Conservation (phyloP, 495 filamentous ascomycete species). For the Penicillium cosmopolitanum region DNA sequence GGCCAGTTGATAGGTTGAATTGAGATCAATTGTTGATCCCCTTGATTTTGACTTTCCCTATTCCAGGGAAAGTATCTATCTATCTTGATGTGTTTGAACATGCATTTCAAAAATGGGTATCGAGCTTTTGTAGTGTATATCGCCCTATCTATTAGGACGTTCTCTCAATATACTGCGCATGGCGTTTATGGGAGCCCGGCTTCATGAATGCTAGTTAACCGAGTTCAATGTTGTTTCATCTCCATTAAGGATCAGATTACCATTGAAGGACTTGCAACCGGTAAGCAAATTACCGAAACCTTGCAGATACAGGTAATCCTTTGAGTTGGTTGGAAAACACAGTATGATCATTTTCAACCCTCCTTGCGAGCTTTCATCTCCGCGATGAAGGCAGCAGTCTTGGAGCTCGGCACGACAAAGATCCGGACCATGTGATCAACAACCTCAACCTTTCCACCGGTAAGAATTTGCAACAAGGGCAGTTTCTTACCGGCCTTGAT, state of each 20-base stretch:
- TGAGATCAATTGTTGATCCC: not conserved
- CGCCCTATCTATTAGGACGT: not conserved
- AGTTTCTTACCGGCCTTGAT: constrained; percentile 90
- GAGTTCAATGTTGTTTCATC: not conserved
- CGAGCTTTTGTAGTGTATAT: not conserved
- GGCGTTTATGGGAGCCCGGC: not conserved
- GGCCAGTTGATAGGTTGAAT: not conserved
- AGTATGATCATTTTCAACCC: constrained; percentile 17
- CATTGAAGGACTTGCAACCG: too few relatives aligned
- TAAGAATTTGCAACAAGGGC: constrained; percentile 71
- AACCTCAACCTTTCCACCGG: constrained; percentile 79
- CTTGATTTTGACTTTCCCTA: not conserved
- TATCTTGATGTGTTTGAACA: not conserved
- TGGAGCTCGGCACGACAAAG: constrained; percentile 72
- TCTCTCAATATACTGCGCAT: not conserved
- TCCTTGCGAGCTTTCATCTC: constrained; percentile 76
- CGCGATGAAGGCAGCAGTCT: constrained; percentile 72
- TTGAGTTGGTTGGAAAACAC: not conserved
- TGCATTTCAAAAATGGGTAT: not conserved
- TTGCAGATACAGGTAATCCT: not conserved
- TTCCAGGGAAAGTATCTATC: not conserved
- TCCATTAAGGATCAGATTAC: not conserved
- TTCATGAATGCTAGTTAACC: not conserved
- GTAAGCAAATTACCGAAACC: not conserved
- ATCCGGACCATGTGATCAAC: constrained; percentile 84